Conservation (phyloP, 257 asterid species). For the Forsythia suspensa region DNA sequence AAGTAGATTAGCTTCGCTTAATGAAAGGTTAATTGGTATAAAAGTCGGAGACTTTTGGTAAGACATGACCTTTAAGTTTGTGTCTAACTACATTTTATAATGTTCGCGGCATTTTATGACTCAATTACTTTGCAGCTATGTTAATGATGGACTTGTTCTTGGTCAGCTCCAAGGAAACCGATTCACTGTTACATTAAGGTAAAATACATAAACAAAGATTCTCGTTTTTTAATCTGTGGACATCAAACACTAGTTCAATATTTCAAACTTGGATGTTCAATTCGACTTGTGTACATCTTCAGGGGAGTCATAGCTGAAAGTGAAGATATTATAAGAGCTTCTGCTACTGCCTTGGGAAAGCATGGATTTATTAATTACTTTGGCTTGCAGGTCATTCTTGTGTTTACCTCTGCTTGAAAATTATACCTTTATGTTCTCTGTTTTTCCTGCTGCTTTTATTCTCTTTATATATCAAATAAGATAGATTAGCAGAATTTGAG, state of each 20-base stretch:
- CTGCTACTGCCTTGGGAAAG: conserved; percentile 70
- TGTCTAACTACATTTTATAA: conserved; percentile 21
- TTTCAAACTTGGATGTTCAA: conserved; percentile 15
- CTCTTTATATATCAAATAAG: background rate
- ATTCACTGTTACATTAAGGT: conserved; percentile 88
- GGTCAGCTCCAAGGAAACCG: conserved; percentile 94
- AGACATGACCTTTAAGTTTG: conserved; percentile 32
- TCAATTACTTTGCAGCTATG: conserved; percentile 59
- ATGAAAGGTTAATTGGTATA: conserved; percentile 75
- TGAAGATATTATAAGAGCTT: conserved; percentile 67
- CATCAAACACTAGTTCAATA: background rate
- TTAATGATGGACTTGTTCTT: conserved; percentile 81
- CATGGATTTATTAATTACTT: conserved; percentile 91
- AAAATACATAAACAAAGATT: conserved; percentile 8
- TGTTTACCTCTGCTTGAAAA: conserved; percentile 13
- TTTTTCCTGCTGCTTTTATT: conserved; percentile 1
- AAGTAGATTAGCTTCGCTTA: conserved; percentile 74
- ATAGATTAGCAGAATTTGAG: background rate
- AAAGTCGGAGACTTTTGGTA: conserved; percentile 96
- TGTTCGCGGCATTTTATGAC: conserved; percentile 13
- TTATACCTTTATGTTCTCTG: background rate
- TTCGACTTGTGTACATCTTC: conserved; percentile 27
- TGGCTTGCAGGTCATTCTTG: conserved; percentile 74
- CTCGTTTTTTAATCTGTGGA: background rate
- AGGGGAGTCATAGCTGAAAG: conserved; percentile 79